These are phyloP conservation scores for Fusarium zealandicum DNA, from an alignment of 2,329 filamentous ascomycete species.

Conservation along the genomic window DNA sequence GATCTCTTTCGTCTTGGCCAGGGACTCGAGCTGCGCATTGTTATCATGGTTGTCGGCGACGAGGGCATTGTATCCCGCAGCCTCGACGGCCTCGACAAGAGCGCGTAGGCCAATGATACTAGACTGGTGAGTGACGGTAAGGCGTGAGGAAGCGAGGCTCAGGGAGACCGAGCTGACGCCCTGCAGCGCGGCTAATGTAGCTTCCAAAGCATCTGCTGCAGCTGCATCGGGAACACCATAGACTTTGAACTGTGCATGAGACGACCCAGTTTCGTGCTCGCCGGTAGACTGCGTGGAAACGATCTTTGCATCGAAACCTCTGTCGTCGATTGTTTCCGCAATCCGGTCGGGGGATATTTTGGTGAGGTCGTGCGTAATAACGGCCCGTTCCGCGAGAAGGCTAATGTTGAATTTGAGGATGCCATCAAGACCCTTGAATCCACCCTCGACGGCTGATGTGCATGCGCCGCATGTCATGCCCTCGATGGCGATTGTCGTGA, in stretches of 20 bases:
- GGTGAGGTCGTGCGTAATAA: slow-evolving; percentile 81
- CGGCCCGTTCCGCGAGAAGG: slow-evolving; percentile 87
- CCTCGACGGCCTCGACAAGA: slow-evolving; percentile 83
- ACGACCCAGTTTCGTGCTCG: slow-evolving; percentile 60
- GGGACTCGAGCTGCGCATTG: slow-evolving; percentile 92
- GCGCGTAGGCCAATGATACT: slow-evolving; percentile 77
- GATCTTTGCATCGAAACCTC: slow-evolving; percentile 87
- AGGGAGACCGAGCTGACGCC: slow-evolving; percentile 80
- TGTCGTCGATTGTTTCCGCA: slow-evolving; percentile 83
- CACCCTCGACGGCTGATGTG: slow-evolving; percentile 87
- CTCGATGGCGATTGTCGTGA: slow-evolving; percentile 87
- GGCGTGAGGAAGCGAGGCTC: slow-evolving; percentile 74
- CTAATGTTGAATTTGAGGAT: slow-evolving; percentile 93
- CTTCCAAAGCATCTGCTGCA: slow-evolving; percentile 76
- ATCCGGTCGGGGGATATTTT: slow-evolving; percentile 78
- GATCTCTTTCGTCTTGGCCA: slow-evolving; percentile 96
- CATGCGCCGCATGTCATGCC: slow-evolving; percentile 99
- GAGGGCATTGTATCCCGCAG: slow-evolving; percentile 85
- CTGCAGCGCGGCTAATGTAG: slow-evolving; percentile 66
- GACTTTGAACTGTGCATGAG: slow-evolving; percentile 79
- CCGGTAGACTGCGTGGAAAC: slow-evolving; percentile 74
- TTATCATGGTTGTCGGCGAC: slow-evolving; percentile 93
- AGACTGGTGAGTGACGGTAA: slow-evolving; percentile 77
- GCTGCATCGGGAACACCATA: slow-evolving; percentile 79
- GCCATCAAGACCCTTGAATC: slow-evolving; percentile 79